Conservation (phyloP, 176 grass and related monocot species). For the Paspalum vaginatum region DNA sequence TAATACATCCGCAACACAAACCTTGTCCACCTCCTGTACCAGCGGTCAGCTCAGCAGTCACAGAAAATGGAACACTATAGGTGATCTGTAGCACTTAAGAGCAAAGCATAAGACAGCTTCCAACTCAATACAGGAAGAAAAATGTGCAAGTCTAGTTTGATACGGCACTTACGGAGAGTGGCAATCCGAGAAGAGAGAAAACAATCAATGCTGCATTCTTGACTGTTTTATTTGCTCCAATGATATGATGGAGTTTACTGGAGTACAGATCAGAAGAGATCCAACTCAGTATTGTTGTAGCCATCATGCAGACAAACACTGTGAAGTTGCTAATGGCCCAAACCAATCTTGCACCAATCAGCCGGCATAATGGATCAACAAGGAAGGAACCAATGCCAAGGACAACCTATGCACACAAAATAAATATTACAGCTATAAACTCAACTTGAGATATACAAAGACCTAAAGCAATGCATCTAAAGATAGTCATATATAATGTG, state of each 20-base stretch:
- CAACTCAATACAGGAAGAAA: neutral
- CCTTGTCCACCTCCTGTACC: constrained; percentile 95
- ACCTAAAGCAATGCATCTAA: constrained; percentile 11
- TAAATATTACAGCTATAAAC: constrained; percentile 19
- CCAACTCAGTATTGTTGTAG: constrained; percentile 76
- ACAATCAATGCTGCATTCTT: constrained; percentile 66
- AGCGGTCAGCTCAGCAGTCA: constrained; percentile 88
- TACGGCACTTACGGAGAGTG: constrained; percentile 87
- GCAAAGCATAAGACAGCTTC: constrained; percentile 31
- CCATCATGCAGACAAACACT: constrained; percentile 93
- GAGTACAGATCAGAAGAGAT: constrained; percentile 61
- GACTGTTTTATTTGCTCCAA: constrained; percentile 76
- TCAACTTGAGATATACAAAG: neutral
- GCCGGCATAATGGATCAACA: constrained; percentile 81
- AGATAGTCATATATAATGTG: constrained; percentile 13
- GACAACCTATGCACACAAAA: constrained; percentile 60
- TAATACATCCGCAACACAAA: constrained; percentile 38
- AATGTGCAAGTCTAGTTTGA: neutral
- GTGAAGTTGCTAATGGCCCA: constrained; percentile 97
- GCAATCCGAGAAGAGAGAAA: constrained; percentile 92
- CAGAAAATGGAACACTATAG: constrained; percentile 91
- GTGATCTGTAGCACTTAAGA: constrained; percentile 63
- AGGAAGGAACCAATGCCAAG: constrained; percentile 92
- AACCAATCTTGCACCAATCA: constrained; percentile 84
- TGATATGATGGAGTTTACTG: constrained; percentile 65